A percentile compares a stretch with the other conserved stretches of the same genome.
phyloP scores from a whole-genome alignment of 2,329 filamentous ascomycete species.

The Elsinoe fawcettii region DNA sequence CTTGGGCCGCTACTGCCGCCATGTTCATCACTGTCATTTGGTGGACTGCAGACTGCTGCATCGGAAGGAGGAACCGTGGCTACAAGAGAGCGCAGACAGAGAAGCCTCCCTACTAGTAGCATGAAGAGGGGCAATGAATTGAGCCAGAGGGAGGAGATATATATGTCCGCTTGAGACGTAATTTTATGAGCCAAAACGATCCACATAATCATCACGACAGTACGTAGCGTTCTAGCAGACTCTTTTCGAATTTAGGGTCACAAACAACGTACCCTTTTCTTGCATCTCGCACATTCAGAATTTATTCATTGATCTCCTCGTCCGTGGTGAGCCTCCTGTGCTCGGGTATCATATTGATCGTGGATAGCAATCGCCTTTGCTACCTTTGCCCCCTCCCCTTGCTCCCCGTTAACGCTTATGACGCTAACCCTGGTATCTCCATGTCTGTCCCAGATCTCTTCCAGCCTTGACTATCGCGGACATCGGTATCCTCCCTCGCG shows the following conservation, averaged over 20 bases:
- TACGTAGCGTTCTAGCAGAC: conserved; percentile 6
- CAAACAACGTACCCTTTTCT: too few species aligned
- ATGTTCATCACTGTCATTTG: conserved; percentile 11
- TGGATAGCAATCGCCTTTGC: background rate
- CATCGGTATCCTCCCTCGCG: background rate
- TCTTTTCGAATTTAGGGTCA: background rate
- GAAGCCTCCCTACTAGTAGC: conserved; percentile 7
- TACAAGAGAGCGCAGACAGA: conserved; percentile 4
- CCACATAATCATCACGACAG: conserved; percentile 6
- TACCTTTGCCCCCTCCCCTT: too few species aligned
- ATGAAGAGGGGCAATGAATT: background rate
- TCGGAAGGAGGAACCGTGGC: conserved; percentile 1
- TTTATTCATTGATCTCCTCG: background rate
- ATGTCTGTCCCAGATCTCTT: too few species aligned
- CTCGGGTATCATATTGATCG: background rate
- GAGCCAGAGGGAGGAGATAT: background rate
- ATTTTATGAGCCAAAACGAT: background rate
- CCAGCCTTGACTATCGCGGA: too few species aligned
- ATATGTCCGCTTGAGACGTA: background rate
- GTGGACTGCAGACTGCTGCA: conserved; percentile 12
- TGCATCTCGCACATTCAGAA: background rate
- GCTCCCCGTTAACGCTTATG: too few species aligned
- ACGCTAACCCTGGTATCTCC: too few species aligned
- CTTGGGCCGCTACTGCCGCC: conserved; percentile 47
- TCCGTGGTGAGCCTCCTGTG: background rate